A percentile compares a stretch with the other conserved stretches of the same genome.
phyloP scores from a whole-genome alignment of 176 grass and related monocot genomes.

The Chrysopogon serrulatus region DNA sequence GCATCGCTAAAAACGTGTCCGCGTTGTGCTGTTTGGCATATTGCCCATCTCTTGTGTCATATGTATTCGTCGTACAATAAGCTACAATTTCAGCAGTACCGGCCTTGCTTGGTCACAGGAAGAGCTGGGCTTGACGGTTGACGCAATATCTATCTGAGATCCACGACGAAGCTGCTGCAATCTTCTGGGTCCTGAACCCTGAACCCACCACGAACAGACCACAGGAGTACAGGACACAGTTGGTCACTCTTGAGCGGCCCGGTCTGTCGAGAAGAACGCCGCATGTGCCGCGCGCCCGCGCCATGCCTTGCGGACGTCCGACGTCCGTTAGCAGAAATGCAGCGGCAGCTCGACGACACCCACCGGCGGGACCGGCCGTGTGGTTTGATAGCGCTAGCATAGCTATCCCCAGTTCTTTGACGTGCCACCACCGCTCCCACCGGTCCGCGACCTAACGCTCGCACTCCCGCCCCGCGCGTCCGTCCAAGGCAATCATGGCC shows the following conservation, averaged over 20 bases:
- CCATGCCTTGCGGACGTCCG: background rate
- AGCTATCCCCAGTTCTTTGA: background rate
- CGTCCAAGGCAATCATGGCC: background rate
- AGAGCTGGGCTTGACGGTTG: background rate
- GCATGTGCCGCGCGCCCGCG: no score
- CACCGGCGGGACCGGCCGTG: background rate
- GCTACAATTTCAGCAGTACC: background rate
- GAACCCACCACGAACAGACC: no score
- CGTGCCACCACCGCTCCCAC: background rate
- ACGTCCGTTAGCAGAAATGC: background rate
- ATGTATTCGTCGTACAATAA: no score
- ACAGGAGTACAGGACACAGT: background rate
- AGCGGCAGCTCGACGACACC: background rate
- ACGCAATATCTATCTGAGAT: background rate
- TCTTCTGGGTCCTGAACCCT: background rate
- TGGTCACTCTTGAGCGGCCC: background rate
- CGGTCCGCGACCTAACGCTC: conserved; percentile 11
- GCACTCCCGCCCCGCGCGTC: background rate
- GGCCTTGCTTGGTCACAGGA: background rate
- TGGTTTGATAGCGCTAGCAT: background rate
- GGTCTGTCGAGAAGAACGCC: background rate
- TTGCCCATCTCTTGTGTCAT: no score
- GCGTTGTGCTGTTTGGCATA: background rate
- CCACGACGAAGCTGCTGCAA: background rate
- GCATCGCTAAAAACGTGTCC: no score